A percentile compares a stretch with the other conserved stretches of the same genome.
Evolutionary conservation across 805 yeast species (phyloP).

Genomic region (Saccharomycopsis sp.): DNA sequence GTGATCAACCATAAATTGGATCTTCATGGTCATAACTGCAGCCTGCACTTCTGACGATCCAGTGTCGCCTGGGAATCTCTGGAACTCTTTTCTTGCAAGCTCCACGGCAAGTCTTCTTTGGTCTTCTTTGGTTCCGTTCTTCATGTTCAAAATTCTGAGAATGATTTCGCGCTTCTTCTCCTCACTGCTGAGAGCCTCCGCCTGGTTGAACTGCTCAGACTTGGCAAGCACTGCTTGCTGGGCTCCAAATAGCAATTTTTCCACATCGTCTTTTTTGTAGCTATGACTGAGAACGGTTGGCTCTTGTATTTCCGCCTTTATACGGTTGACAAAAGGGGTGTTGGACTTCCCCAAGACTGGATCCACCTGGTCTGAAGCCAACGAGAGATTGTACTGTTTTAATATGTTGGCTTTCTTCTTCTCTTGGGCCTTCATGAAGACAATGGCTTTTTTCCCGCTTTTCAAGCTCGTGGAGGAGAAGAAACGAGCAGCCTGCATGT

Average conservation of each 20-base stretch:
- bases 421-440: slow-evolving; percentile 29
- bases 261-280: slow-evolving; percentile 57
- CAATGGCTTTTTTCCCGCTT: slow-evolving; percentile 26
- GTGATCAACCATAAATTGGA: slow-evolving; percentile 72
- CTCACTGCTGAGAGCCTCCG: slow-evolving; percentile 33
- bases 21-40: slow-evolving; percentile 76
- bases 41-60: slow-evolving; percentile 97
- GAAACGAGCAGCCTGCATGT: neutral
- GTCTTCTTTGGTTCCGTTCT: slow-evolving; percentile 59
- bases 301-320: slow-evolving; percentile 60
- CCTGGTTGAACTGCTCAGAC: slow-evolving; percentile 21
- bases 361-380: slow-evolving; percentile 45
- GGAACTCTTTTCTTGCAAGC: slow-evolving; percentile 73
- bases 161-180: slow-evolving; percentile 61
- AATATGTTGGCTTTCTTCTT: slow-evolving; percentile 30
- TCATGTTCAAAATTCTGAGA: slow-evolving; percentile 63
- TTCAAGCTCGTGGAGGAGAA: slow-evolving; percentile 15
- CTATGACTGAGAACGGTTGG: slow-evolving; percentile 58
- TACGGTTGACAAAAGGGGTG: slow-evolving; percentile 62
- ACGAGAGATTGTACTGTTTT: slow-evolving; percentile 27
- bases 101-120: slow-evolving; percentile 49
- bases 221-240: slow-evolving; percentile 50
- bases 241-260: slow-evolving; percentile 71
- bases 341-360: slow-evolving; percentile 75
- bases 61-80: slow-evolving; percentile 80